phyloP scores from a whole-genome alignment of 768 basidiomycete genomes.

The Favolaschia claudopus region DNA sequence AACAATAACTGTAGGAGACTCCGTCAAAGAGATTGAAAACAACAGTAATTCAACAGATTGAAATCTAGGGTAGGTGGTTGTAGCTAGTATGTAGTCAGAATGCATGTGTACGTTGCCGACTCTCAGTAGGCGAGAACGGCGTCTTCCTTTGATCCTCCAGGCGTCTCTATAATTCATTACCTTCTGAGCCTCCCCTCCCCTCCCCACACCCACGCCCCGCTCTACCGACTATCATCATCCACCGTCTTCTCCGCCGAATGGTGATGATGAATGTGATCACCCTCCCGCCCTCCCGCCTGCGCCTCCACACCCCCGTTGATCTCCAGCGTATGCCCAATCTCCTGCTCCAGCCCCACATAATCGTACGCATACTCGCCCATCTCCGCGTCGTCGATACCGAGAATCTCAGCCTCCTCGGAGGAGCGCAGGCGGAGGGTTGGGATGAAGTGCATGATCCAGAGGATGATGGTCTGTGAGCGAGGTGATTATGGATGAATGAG shows the following conservation, averaged over 20 bases:
- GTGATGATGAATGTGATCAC: slow-evolving; percentile 19
- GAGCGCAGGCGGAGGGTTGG: slow-evolving; percentile 80
- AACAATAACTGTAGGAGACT: too few species aligned
- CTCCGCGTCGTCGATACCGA: slow-evolving; percentile 91
- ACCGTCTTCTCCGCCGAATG: slow-evolving; percentile 11
- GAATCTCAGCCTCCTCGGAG: slow-evolving; percentile 68
- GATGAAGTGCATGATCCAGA: slow-evolving; percentile 89
- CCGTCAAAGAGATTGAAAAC: too few species aligned
- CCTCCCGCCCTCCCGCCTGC: slow-evolving; percentile 22
- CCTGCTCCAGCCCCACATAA: slow-evolving; percentile 79
- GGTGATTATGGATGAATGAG: background rate
- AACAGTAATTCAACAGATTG: too few species aligned
- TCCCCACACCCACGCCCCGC: slow-evolving; percentile 16
- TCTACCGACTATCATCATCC: slow-evolving; percentile 11
- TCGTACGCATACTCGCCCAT: slow-evolving; percentile 93
- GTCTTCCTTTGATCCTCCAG: too few species aligned
- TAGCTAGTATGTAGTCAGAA: too few species aligned
- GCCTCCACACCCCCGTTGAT: slow-evolving; percentile 23
- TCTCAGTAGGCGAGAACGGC: too few species aligned
- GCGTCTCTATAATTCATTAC: too few species aligned
- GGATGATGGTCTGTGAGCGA: slow-evolving; percentile 68
- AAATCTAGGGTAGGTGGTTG: too few species aligned
- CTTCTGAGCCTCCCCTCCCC: too few species aligned
- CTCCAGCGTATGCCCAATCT: slow-evolving; percentile 49
- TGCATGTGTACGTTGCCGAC: too few species aligned